Percentiles rank a stretch among this genome's conserved stretches.
Evolutionary conservation across 306 rosid species (phyloP).

Genomic region (Gastrolobium villosum): DNA sequence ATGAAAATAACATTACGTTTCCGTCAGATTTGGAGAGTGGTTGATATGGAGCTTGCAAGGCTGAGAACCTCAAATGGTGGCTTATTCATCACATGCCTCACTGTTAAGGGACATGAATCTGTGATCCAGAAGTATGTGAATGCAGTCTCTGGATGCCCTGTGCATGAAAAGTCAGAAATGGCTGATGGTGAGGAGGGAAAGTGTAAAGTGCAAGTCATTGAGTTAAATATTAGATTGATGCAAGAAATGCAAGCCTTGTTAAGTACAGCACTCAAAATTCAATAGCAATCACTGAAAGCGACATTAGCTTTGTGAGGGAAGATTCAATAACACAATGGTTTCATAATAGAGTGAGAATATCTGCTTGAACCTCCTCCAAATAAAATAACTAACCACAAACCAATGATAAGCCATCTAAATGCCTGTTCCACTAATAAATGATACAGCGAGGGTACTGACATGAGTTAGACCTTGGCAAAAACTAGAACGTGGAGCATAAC

Average conservation of each 20-base stretch:
- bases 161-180: conserved; percentile 23
- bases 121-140: conserved; percentile 95
- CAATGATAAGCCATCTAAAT: conserved; percentile 1
- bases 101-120: conserved; percentile 92
- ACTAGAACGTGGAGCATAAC: neutral
- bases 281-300: conserved; percentile 8
- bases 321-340: neutral
- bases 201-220: neutral
- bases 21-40: conserved; percentile 73
- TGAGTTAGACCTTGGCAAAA: conserved; percentile 20
- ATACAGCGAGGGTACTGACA: neutral
- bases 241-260: conserved; percentile 1
- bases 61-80: conserved; percentile 94
- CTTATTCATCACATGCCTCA: conserved; percentile 69
- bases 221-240: neutral
- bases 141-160: conserved; percentile 83
- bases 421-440: neutral
- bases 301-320: neutral
- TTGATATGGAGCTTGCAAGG: conserved; percentile 83
- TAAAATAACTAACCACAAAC: neutral
- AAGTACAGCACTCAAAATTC: conserved; percentile 22
- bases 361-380: neutral
- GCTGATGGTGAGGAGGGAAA: conserved; percentile 2
- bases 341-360: neutral
- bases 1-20: conserved; percentile 25